Conservation (phyloP, 2,329 filamentous ascomycete species). For the Hirsutella minnesotensis region DNA sequence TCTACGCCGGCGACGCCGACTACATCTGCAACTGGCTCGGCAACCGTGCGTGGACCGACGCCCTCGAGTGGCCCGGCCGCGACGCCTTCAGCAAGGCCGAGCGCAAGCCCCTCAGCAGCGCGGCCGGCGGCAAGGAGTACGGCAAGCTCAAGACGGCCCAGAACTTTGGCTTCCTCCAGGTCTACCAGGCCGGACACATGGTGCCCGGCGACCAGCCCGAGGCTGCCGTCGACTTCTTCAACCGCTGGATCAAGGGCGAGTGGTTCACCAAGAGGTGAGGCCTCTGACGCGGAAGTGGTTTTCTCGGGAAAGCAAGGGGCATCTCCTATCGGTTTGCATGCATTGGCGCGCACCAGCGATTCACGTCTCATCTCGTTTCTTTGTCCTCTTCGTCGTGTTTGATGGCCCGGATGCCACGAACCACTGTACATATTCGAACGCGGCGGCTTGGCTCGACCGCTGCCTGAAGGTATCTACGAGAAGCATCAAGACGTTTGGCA, state of each 20-base stretch:
- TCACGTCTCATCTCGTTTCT: too few species aligned
- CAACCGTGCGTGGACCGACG: conserved; percentile 88
- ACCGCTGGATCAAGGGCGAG: conserved; percentile 60
- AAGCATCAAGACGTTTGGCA: too few species aligned
- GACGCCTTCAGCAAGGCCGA: conserved; percentile 62
- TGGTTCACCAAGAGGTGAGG: conserved; percentile 4
- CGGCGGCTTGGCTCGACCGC: too few species aligned
- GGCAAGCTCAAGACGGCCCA: conserved; percentile 77
- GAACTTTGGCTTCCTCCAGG: conserved; percentile 87
- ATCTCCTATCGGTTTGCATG: too few species aligned
- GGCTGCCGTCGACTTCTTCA: conserved; percentile 79
- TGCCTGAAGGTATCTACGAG: too few species aligned
- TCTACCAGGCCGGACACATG: conserved; percentile 90
- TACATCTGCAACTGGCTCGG: conserved; percentile 97
- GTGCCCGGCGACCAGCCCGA: conserved; percentile 91
- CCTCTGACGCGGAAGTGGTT: too few species aligned
- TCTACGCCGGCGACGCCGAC: conserved; percentile 84
- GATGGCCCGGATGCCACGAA: too few species aligned
- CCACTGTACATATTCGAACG: too few species aligned
- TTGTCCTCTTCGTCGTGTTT: too few species aligned
- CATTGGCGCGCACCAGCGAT: too few species aligned
- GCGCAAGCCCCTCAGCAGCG: conserved; percentile 56
- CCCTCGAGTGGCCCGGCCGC: conserved; percentile 85
- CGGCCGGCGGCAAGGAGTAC: conserved; percentile 28
- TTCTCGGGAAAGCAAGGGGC: too few species aligned